These are phyloP conservation scores for Pseudozyma hubeiensis DNA, from an alignment of 1,284 basidiomycete species.

Conservation along the genomic window DNA sequence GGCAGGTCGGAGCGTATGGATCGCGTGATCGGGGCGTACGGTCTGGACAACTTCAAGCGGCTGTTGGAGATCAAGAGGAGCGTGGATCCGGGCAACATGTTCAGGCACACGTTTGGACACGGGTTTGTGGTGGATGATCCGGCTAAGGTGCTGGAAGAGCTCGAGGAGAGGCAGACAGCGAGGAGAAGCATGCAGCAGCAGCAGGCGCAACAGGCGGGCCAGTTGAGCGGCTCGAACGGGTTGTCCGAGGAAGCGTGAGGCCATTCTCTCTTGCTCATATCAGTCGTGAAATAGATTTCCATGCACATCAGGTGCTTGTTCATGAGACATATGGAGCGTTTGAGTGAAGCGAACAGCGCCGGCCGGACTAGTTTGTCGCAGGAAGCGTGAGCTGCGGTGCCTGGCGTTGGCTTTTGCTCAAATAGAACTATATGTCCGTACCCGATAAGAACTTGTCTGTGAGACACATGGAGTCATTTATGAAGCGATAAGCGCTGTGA, in stretches of 20 bases:
- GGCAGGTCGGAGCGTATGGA: conserved; percentile 50
- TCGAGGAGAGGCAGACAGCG: conserved; percentile 22
- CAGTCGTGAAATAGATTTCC: too few species aligned
- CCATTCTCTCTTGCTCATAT: too few species aligned
- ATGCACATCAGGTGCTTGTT: too few species aligned
- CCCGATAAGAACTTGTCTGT: too few species aligned
- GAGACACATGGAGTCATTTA: too few species aligned
- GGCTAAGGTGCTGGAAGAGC: conserved; percentile 21
- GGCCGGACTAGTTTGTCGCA: conserved; percentile 14
- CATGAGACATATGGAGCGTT: too few species aligned
- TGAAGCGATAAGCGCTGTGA: too few species aligned
- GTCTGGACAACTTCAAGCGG: conserved; percentile 48
- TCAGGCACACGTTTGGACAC: conserved; percentile 54
- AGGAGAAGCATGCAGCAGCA: conserved; percentile 22
- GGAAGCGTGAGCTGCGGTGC: conserved; percentile 6
- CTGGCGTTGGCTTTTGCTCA: too few species aligned
- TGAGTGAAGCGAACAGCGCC: too few species aligned
- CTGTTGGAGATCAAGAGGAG: conserved; percentile 50
- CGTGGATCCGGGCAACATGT: conserved; percentile 55
- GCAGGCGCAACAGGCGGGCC: conserved; percentile 26
- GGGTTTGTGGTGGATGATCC: conserved; percentile 38
- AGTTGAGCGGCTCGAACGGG: conserved; percentile 9
- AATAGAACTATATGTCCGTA: too few species aligned
- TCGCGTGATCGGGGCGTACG: conserved; percentile 53
- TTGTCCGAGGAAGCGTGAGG: conserved; percentile 19